Base-by-base conservation (phyloP, 2,329 filamentous ascomycete genomes). In the Cladosporium sp. region DNA sequence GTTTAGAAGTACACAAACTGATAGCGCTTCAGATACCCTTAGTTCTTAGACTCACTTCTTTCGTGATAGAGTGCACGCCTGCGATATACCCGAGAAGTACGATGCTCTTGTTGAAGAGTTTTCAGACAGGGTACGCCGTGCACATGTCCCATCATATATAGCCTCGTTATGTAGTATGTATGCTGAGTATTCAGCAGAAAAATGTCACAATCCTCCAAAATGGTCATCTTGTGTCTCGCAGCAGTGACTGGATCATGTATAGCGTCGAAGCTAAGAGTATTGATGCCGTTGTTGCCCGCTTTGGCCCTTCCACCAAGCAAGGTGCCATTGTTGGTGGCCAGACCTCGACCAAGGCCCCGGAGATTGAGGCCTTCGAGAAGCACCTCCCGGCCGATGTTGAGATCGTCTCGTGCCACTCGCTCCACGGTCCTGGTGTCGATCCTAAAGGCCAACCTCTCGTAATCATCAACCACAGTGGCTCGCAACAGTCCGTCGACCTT, bases 201-300 rank as follows among this genome's bases (percentile, higher is more conserved):
- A 84, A 81, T 74, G 83, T 99, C 84, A 89, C 91, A 80, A 95
- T 99, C 75, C 88, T 94, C 78, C 89, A 88, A 78, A 97, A 97
- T 86, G 96, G 96, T 74, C 93, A 98, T 82, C 86, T 94, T 78
- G 95, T 99, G 74, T 97, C 95, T 73, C 89, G 95, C 81, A 89
- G 90, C 80, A 97, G 93, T 89, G 94, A 98, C 85, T 98, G 93
- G 80, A 97, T 97, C 81, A 93, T 99, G 78, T 99, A 99, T 86
- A 96, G 91, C 80, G 95, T 99, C 79, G 94, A 98, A 81, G 95
- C 95, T 68, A 92, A 93, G 74, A 87, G 90, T 71, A 96, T 99
- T 79, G 91, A 92, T 77, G 86, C 86, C 71, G 92, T 97, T 73
- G 95, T 97, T 74, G 90, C 90, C 69, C 84, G 90, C 74, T 99